These are phyloP conservation scores for Fusarium sp. DNA, from an alignment of 2,329 filamentous ascomycete genomes.

Conservation along the genomic window DNA sequence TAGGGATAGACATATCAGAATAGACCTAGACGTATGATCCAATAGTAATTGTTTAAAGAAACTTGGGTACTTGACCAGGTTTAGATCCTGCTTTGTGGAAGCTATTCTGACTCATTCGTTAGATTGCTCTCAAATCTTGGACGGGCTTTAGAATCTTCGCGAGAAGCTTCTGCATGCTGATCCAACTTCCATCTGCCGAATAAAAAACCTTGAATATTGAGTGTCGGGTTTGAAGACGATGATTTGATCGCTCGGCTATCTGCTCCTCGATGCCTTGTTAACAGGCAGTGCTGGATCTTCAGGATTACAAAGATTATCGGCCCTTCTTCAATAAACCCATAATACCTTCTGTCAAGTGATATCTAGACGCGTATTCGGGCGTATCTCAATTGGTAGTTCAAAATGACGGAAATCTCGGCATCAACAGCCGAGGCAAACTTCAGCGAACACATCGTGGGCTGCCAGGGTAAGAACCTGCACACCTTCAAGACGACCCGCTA, in stretches of 20 bases:
- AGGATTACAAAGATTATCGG: neutral
- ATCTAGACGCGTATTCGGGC: neutral
- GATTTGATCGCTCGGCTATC: neutral
- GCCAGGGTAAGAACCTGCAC: slow-evolving; percentile 6
- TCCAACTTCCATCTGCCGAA: too few relatives aligned
- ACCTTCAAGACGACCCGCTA: neutral
- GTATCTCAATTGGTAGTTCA: neutral
- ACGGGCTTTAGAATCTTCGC: too few relatives aligned
- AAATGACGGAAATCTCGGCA: slow-evolving; percentile 15
- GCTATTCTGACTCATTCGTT: neutral
- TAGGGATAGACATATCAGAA: too few relatives aligned
- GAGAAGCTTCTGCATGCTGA: too few relatives aligned
- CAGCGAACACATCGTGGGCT: neutral
- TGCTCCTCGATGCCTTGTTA: too few relatives aligned
- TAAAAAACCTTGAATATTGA: too few relatives aligned
- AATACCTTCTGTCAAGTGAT: slow-evolving; percentile 4
- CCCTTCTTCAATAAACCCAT: neutral
- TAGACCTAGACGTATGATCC: neutral
- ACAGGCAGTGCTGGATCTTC: neutral
- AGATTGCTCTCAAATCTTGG: too few relatives aligned
- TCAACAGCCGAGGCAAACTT: neutral
- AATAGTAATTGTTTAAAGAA: rapidly evolving
- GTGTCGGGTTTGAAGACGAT: too few relatives aligned
- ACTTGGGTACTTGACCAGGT: neutral
- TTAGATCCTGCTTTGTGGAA: neutral